A percentile compares a stretch with the other conserved stretches of the same genome.
phyloP scores from a whole-genome alignment of 805 yeast genomes.

The Saccharomycopsis babjevae region DNA sequence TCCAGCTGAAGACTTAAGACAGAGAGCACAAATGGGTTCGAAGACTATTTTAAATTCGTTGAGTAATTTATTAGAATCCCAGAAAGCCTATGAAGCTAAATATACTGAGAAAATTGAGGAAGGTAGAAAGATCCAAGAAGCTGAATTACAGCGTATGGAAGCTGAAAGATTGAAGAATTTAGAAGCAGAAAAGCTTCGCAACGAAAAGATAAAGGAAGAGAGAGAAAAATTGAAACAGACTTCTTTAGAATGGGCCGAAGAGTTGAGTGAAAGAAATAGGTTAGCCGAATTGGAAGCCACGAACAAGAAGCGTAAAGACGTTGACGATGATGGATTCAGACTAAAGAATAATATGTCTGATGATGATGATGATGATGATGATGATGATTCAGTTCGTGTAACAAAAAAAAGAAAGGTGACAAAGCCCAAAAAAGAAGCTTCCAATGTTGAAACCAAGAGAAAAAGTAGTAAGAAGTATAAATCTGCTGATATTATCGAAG shows the following conservation, averaged over 20 bases:
- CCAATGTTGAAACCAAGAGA: slow-evolving; percentile 25
- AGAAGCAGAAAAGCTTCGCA: slow-evolving; percentile 37
- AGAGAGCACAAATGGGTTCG: slow-evolving; percentile 80
- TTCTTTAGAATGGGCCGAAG: slow-evolving; percentile 47
- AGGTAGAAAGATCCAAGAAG: slow-evolving; percentile 59
- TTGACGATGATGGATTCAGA: slow-evolving; percentile 26
- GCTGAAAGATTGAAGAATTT: slow-evolving; percentile 39
- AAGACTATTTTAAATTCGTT: slow-evolving; percentile 65
- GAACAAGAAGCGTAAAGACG: slow-evolving; percentile 22
- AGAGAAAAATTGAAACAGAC: slow-evolving; percentile 40
- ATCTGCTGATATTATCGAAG: slow-evolving; percentile 31
- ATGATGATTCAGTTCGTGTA: slow-evolving; percentile 29
- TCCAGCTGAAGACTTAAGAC: slow-evolving; percentile 67
- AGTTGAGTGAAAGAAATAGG: slow-evolving; percentile 35
- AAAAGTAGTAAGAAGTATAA: slow-evolving; percentile 25
- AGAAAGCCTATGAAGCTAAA: slow-evolving; percentile 51
- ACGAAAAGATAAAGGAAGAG: slow-evolving; percentile 37
- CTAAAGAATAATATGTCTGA: slow-evolving; percentile 30
- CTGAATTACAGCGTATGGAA: slow-evolving; percentile 39
- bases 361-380: slow-evolving; percentile 41
- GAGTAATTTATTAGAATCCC: slow-evolving; percentile 61
- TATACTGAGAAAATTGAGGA: slow-evolving; percentile 54
- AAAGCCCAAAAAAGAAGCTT: slow-evolving; percentile 18
- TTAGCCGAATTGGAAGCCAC: slow-evolving; percentile 31
- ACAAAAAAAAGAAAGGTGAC: slow-evolving; percentile 15